A percentile compares a stretch with the other conserved stretches of the same genome.
These are phyloP conservation scores for Trichosporon asahii DNA, from an alignment of 1,284 basidiomycete species.

Conservation along the genomic window DNA sequence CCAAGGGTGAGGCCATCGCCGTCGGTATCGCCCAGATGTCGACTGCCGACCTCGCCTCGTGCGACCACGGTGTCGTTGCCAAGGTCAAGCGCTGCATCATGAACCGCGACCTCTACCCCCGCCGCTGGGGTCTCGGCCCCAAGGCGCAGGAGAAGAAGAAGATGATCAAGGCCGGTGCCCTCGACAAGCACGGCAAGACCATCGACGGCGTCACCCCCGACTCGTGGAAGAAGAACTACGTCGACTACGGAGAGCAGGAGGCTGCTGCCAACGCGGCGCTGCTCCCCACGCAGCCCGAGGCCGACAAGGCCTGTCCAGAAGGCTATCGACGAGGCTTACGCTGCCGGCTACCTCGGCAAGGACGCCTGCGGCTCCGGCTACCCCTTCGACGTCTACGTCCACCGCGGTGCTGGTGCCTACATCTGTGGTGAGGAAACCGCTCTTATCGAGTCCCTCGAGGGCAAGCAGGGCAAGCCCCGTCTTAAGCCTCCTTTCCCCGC, in stretches of 20 bases:
- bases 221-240: conserved; percentile 87
- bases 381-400: conserved; percentile 92
- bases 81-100: conserved; percentile 99
- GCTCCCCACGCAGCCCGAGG: conserved; percentile 45
- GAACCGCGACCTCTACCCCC: conserved; percentile 97
- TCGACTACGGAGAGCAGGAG: conserved; percentile 69
- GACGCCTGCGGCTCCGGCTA: conserved; percentile 91
- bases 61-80: conserved; percentile 98
- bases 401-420: conserved; percentile 96
- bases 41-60: conserved; percentile 94
- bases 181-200: conserved; percentile 93
- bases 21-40: conserved; percentile 98
- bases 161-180: conserved; percentile 90
- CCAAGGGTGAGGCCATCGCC: conserved; percentile 98
- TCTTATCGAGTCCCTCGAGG: conserved; percentile 90
- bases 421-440: conserved; percentile 99
- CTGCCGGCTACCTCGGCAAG: conserved; percentile 84
- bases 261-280: conserved; percentile 31
- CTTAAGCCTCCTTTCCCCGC: conserved; percentile 99
- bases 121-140: conserved; percentile 96
- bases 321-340: conserved; percentile 93
- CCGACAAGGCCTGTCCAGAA: conserved; percentile 66
- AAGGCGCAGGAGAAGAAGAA: conserved; percentile 98
- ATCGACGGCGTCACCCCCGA: conserved; percentile 86
- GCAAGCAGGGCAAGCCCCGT: conserved; percentile 96